These are phyloP conservation scores for Teratosphaeria viscida DNA, from an alignment of 2,329 filamentous ascomycete genomes.

Conservation along the genomic window DNA sequence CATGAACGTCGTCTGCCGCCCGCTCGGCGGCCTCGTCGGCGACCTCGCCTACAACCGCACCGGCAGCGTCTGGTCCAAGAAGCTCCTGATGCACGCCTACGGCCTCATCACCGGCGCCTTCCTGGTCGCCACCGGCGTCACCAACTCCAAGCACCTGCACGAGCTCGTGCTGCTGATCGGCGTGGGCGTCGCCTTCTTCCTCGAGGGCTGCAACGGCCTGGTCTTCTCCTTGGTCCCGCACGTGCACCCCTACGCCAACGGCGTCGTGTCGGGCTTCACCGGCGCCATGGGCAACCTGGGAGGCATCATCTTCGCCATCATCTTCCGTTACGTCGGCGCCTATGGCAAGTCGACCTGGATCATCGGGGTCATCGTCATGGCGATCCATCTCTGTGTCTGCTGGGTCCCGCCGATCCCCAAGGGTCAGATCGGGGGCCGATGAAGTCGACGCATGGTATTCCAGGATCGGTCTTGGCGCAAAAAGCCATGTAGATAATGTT, in stretches of 20 bases:
- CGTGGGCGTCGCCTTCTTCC: conserved; percentile 67
- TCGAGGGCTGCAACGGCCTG: conserved; percentile 75
- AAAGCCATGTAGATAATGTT: not conserved
- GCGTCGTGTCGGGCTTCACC: conserved; percentile 64
- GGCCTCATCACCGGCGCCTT: conserved; percentile 49
- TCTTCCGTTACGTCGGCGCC: conserved; percentile 65
- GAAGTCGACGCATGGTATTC: not conserved
- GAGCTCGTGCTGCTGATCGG: conserved; percentile 69
- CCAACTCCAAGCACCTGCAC: conserved; percentile 49
- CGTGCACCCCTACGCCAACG: conserved; percentile 73
- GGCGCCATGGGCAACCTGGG: conserved; percentile 77
- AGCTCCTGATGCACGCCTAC: conserved; percentile 48
- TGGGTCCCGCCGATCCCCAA: conserved; percentile 53
- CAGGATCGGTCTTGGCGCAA: not conserved
- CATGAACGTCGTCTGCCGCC: conserved; percentile 58
- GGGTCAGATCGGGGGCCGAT: conserved; percentile 39
- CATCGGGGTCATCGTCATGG: conserved; percentile 66
- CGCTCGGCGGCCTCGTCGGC: conserved; percentile 52
- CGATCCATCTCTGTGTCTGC: conserved; percentile 53
- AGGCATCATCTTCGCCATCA: conserved; percentile 72
- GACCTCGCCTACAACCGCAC: conserved; percentile 47
- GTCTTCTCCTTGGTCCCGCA: conserved; percentile 83
- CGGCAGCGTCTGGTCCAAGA: conserved; percentile 51
- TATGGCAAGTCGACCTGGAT: conserved; percentile 70
- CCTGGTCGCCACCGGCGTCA: conserved; percentile 52